Evolutionary conservation across 305 asterid species (phyloP), one percentile per base, ranked within the genome.

Genomic region (Rubia tinctorum): DNA sequence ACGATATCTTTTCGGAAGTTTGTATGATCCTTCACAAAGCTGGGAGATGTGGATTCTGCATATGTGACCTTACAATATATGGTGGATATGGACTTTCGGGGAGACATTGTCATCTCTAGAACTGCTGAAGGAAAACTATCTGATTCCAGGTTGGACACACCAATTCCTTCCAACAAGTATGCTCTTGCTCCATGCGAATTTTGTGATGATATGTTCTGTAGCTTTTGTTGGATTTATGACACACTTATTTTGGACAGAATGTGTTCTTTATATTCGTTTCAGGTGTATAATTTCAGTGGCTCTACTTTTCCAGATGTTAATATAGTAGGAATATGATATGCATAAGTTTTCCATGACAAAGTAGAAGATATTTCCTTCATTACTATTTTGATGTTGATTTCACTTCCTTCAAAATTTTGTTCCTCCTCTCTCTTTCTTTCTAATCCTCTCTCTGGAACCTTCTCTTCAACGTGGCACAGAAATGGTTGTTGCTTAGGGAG

Each of bases 1-100:
- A 69, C 84, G 80, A 76, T 84, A 68, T 84, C 86, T 67, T 89
- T 94, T 75, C 82, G 91, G 63, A 89, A 84, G 84, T 90, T 92
- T 75, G 73, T 92, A 78, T 70, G 88, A 87, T 84, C 98, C 72
- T 94, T 88, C 83, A 77, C 89, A 68, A 82, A 62, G 82, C 80
- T 94, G 88, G 68, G 87, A 82, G 99, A 94, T 82, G 77, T 94
- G 84, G 86, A 83, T 80, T 88, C 93, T 83, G 97, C 99, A 66
- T 79, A 77, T 80, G 76, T 14, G 56, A 83, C 91, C 77, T 88
- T 94, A 77, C 97, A 90, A 80, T 79, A 82, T 76, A 88, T 94
- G 97, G 83, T 91, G 66, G 78, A 69, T 45, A 67, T 81, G 79
- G 91, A 85, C 76, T 80, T 78, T 72, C 83, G 71, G 59, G 73